Evolutionary conservation across 1,139 yeast species (phyloP).

Genomic region (Arxiozyma telluris): DNA sequence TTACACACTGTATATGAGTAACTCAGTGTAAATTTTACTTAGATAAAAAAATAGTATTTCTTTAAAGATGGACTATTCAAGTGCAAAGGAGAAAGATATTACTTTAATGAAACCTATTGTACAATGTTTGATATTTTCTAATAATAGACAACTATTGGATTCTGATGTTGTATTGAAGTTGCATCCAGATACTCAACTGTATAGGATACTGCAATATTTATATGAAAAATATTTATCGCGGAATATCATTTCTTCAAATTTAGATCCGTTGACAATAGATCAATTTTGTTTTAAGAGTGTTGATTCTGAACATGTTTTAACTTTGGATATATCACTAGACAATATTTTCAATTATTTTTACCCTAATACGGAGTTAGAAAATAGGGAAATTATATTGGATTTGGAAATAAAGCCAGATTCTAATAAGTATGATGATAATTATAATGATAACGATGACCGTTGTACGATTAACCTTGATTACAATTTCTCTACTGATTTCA

Average conservation of each 20-base stretch:
- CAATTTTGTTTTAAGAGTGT: background rate
- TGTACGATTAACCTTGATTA: constrained; percentile 2
- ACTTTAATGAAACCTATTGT: background rate
- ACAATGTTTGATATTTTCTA: background rate
- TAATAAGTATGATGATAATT: background rate
- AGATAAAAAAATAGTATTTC: background rate
- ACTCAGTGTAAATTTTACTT: background rate
- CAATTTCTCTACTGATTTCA: constrained; percentile 12
- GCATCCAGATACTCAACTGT: constrained; percentile 20
- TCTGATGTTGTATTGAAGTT: constrained; percentile 17
- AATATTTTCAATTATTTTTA: too few relatives aligned
- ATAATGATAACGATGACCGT: background rate
- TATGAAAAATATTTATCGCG: constrained; percentile 8
- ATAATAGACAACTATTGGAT: constrained; percentile 4
- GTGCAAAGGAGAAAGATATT: background rate
- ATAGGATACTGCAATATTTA: constrained; percentile 22
- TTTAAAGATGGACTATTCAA: background rate
- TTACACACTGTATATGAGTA: background rate
- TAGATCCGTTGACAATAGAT: background rate
- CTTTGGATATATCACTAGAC: background rate
- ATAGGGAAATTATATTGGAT: background rate
- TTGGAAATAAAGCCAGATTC: background rate
- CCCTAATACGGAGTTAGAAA: background rate
- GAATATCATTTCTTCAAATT: background rate
- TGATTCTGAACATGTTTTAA: background rate